These are phyloP conservation scores for Silene uniflora DNA, from an alignment of 148 eudicot genomes.

Conservation along the genomic window DNA sequence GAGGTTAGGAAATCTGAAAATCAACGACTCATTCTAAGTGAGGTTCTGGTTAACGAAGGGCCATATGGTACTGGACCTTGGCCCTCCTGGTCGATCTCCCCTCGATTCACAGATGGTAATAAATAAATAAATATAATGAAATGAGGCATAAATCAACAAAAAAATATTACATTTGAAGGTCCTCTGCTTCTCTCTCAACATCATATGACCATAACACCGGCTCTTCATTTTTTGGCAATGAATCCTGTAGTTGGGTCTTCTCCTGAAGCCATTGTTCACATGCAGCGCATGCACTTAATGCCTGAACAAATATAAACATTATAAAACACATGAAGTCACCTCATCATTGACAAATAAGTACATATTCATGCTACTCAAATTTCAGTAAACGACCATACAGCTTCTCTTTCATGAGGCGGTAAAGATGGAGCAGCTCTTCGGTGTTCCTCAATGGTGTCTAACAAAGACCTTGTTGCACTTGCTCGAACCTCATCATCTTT, in stretches of 20 bases:
- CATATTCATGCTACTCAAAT: neutral
- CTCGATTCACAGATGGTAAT: too few relatives aligned
- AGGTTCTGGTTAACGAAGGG: neutral
- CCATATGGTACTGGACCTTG: neutral
- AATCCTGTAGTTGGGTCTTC: constrained; percentile 50
- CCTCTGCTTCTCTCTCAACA: constrained; percentile 37
- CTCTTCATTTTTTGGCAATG: constrained; percentile 54
- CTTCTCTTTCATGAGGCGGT: constrained; percentile 49
- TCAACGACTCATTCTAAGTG: neutral
- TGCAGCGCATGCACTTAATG: constrained; percentile 48
- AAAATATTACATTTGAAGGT: constrained; percentile 44
- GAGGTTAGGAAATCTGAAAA: neutral
- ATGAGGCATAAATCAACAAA: neutral
- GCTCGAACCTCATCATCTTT: constrained; percentile 71
- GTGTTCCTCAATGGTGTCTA: constrained; percentile 42
- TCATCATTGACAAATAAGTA: neutral
- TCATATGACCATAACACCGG: constrained; percentile 58
- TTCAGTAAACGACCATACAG: constrained; percentile 37
- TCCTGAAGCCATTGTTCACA: constrained; percentile 59
- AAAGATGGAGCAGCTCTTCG: constrained; percentile 42
- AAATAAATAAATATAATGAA: neutral
- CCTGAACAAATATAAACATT: constrained; percentile 38
- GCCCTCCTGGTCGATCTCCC: neutral
- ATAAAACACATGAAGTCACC: neutral
- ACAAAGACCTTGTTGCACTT: constrained; percentile 44